A percentile compares a stretch with the other conserved stretches of the same genome.
Evolutionary conservation across 1,284 basidiomycete species (phyloP).

Genomic region (Cutaneotrichosporon sp.): DNA sequence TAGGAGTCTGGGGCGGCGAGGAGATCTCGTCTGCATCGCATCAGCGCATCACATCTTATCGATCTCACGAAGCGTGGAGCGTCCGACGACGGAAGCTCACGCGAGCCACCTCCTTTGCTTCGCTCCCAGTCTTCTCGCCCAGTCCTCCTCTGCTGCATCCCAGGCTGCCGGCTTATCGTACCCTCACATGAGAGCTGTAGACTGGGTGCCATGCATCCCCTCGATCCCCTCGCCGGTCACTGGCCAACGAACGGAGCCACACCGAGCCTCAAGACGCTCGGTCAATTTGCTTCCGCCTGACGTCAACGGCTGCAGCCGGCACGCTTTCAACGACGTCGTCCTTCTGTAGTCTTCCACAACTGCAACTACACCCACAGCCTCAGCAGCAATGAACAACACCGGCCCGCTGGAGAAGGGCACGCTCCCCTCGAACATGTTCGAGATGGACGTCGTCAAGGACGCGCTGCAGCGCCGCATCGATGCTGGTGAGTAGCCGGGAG

Average conservation of each 20-base stretch:
- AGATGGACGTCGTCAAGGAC: slow-evolving; percentile 32
- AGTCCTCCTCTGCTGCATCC: no score
- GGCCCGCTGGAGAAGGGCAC: slow-evolving; percentile 7
- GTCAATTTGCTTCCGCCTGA: neutral
- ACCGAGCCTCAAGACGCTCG: neutral
- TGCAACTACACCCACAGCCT: no score
- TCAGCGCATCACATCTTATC: no score
- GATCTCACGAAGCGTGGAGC: no score
- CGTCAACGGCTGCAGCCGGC: neutral
- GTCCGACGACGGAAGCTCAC: no score
- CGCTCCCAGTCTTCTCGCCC: no score
- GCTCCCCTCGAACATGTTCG: slow-evolving; percentile 26
- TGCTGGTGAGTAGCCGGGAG: slow-evolving; percentile 23
- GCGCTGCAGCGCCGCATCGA: slow-evolving; percentile 32
- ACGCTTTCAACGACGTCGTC: neutral
- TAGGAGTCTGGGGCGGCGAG: no score
- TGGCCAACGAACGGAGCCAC: neutral
- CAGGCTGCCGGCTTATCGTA: no score
- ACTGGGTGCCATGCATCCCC: no score
- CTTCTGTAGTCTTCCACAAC: neutral
- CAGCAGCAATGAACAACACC: slow-evolving; percentile 1
- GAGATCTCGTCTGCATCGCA: no score
- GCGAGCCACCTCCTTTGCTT: no score
- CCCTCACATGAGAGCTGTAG: no score
- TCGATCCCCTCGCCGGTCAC: neutral